A percentile compares a stretch with the other conserved stretches of the same genome.
These are phyloP conservation scores for Diaporthe helianthi DNA, from an alignment of 2,329 filamentous ascomycete species.

Conservation along the genomic window DNA sequence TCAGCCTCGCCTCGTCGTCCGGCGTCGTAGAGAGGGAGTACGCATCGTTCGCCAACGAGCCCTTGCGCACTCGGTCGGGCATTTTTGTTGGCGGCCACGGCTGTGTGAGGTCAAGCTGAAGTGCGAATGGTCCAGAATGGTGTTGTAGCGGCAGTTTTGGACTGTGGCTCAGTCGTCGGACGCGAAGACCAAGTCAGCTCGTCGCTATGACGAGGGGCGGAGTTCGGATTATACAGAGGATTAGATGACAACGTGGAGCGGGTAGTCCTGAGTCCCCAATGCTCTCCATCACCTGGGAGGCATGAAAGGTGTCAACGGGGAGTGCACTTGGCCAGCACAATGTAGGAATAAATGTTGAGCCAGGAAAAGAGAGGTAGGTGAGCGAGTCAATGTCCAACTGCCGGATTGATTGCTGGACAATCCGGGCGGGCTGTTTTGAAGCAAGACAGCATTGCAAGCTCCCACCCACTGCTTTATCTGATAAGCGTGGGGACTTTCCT, in stretches of 20 bases:
- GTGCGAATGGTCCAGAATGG: background rate
- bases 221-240: slow-evolving; percentile 8
- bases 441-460: slow-evolving; percentile 13
- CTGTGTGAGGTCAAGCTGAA: background rate
- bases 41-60: slow-evolving; percentile 10
- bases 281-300: slow-evolving; percentile 6
- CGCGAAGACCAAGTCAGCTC: slow-evolving; percentile 1
- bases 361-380: background rate
- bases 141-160: background rate
- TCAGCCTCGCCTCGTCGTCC: slow-evolving; percentile 18
- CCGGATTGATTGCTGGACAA: slow-evolving; percentile 12
- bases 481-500: slow-evolving; percentile 23
- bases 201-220: slow-evolving; percentile 2
- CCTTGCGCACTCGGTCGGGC: slow-evolving; percentile 2
- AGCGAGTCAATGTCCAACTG: slow-evolving; percentile 25
- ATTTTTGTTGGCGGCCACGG: background rate
- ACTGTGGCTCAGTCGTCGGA: slow-evolving; percentile 1
- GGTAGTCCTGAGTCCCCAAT: slow-evolving; percentile 7
- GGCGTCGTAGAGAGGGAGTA: slow-evolving; percentile 27
- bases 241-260: background rate
- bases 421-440: background rate
- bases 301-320: background rate
- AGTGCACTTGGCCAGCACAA: background rate
- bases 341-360: background rate
- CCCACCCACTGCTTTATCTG: slow-evolving; percentile 24